Conservation (phyloP, 1,139 yeast species). For the Hanseniaspora uvarum region DNA sequence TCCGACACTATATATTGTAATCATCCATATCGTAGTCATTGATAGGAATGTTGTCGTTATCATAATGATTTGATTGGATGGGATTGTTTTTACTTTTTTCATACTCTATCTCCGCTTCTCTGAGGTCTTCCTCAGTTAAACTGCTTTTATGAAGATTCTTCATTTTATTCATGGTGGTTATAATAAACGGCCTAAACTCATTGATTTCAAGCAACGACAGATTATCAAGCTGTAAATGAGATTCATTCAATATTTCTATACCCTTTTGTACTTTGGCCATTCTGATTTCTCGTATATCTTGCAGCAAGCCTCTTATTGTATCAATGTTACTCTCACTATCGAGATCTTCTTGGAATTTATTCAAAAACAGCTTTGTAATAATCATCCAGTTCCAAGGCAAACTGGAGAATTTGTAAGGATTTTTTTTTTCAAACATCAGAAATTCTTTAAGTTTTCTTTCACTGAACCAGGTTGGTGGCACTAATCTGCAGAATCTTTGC, state of each 20-base stretch:
- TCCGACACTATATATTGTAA: not conserved
- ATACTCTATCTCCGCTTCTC: not conserved
- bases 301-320: slow-evolving; percentile 47
- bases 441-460: slow-evolving; percentile 44
- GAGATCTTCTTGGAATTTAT: slow-evolving; percentile 63
- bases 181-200: slow-evolving; percentile 74
- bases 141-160: slow-evolving; percentile 38
- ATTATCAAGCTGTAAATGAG: slow-evolving; percentile 74
- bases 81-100: not conserved
- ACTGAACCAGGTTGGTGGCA: slow-evolving; percentile 82
- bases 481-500: slow-evolving; percentile 75
- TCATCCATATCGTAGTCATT: not conserved
- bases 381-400: slow-evolving; percentile 89
- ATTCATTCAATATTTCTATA: slow-evolving; percentile 63
- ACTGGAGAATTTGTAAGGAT: slow-evolving; percentile 51
- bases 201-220: slow-evolving; percentile 75
- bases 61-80: not conserved
- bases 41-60: not conserved
- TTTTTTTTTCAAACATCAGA: slow-evolving; percentile 57
- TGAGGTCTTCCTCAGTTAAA: slow-evolving; percentile 9
- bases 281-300: slow-evolving; percentile 76
- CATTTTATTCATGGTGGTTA: slow-evolving; percentile 68
- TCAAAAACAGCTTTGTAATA: slow-evolving; percentile 53
- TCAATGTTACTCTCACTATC: slow-evolving; percentile 45
- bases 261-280: slow-evolving; percentile 76